Percentiles rank a stretch among this genome's conserved stretches.
Evolutionary conservation across 345 rosid species (phyloP).

Genomic region (Eucalyptus tenuipes): DNA sequence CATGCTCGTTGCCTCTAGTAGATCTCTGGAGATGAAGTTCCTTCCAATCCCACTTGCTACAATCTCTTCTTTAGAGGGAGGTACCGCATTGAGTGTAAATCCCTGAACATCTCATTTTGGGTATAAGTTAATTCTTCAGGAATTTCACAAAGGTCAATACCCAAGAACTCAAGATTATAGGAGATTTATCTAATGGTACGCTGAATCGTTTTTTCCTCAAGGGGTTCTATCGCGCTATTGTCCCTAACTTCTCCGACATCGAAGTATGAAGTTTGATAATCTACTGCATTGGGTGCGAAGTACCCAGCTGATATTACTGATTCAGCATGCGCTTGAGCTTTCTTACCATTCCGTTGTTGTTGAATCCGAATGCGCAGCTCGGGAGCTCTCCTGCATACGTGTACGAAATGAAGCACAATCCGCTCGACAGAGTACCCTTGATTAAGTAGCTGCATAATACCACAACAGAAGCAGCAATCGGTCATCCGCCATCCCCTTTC

Average conservation of each 20-base stretch:
- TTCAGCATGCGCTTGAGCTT: not conserved
- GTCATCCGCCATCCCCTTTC: not conserved
- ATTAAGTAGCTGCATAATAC: conserved; percentile 27
- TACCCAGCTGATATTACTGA: not conserved
- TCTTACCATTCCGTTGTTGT: conserved; percentile 35
- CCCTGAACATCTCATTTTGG: conserved; percentile 11
- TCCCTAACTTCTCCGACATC: not conserved
- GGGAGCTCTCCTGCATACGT: conserved; percentile 66
- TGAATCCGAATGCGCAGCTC: conserved; percentile 56
- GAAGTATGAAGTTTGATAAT: not conserved
- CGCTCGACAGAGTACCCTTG: conserved; percentile 22
- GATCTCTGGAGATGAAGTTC: conserved; percentile 43
- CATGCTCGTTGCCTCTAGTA: conserved; percentile 42
- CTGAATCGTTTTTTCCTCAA: not conserved
- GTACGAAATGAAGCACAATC: conserved; percentile 25
- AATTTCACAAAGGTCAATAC: not conserved
- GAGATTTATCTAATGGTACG: not conserved
- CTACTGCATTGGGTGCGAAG: not conserved
- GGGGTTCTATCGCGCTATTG: not conserved
- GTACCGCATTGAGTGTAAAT: conserved; percentile 47
- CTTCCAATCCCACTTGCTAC: conserved; percentile 33
- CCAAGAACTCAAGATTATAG: not conserved
- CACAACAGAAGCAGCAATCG: not conserved
- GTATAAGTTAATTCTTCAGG: not conserved
- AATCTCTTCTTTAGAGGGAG: conserved; percentile 34